Evolutionary conservation across 192 early-diverging fungal species (phyloP).

Genomic region (Diversispora epigaea): DNA sequence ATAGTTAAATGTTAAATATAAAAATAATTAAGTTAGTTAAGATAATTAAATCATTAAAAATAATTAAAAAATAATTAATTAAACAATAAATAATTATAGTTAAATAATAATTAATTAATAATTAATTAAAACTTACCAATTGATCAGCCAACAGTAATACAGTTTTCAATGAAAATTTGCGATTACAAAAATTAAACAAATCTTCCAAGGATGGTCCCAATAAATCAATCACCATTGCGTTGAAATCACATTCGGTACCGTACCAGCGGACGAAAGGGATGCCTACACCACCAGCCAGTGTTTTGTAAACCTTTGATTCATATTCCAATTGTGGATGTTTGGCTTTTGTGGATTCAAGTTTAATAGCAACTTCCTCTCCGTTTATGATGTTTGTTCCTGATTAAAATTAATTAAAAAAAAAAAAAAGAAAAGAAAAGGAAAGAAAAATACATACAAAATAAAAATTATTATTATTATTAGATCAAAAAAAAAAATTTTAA

Average conservation of each 20-base stretch:
- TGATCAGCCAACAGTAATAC: conserved; percentile 85
- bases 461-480: neutral
- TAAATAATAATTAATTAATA: neutral
- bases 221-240: conserved; percentile 86
- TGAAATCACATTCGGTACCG: conserved; percentile 79
- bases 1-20: too few species aligned
- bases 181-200: conserved; percentile 86
- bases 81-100: neutral
- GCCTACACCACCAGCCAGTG: conserved; percentile 87
- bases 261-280: conserved; percentile 88
- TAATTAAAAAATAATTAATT: neutral
- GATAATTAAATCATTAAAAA: neutral
- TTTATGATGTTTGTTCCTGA: conserved; percentile 54
- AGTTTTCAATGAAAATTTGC: conserved; percentile 87
- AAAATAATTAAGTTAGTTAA: too few species aligned
- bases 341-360: conserved; percentile 91
- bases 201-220: conserved; percentile 91
- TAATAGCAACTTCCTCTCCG: conserved; percentile 96
- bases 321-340: conserved; percentile 98
- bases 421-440: neutral
- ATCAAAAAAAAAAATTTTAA: neutral
- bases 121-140: conserved; percentile 53
- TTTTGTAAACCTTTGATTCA: conserved; percentile 94
- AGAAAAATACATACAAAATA: neutral
- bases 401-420: neutral